Conservation (phyloP, 495 filamentous ascomycete species). For the Penicillium bialowiezense region DNA sequence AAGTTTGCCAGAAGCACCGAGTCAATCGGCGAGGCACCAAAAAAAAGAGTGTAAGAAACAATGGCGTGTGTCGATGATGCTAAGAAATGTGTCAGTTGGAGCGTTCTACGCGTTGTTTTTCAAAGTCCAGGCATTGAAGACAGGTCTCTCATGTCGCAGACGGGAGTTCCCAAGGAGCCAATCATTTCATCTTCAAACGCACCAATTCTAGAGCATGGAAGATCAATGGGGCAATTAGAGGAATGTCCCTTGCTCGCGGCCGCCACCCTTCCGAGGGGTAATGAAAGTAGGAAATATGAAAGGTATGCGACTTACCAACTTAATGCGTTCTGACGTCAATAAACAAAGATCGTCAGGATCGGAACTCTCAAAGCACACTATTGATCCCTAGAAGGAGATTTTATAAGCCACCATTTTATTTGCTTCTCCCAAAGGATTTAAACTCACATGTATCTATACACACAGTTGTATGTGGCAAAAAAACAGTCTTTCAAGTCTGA, state of each 20-base stretch:
- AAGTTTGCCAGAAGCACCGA: constrained; percentile 24
- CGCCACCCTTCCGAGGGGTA: constrained; percentile 11
- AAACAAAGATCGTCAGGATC: constrained; percentile 19
- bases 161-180: constrained; percentile 11
- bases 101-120: constrained; percentile 3
- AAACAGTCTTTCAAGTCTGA: neutral
- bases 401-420: constrained; percentile 3
- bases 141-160: constrained; percentile 7
- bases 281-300: neutral
- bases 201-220: constrained; percentile 12
- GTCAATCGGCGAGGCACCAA: constrained; percentile 17
- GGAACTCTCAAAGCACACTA: neutral
- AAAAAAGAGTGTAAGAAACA: neutral
- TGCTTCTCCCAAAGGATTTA: neutral
- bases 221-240: constrained; percentile 14
- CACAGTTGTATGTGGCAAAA: neutral
- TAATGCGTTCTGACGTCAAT: constrained; percentile 22
- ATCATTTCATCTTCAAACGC: constrained; percentile 12
- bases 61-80: constrained; percentile 2
- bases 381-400: neutral
- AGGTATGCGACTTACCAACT: constrained; percentile 22
- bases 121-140: constrained; percentile 1
- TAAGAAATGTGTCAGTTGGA: constrained; percentile 16
- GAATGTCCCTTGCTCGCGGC: constrained; percentile 26
- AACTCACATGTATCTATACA: neutral